Evolutionary conservation across 2,329 filamentous ascomycete genomes (phyloP).

Genomic region (Diaporthe sp.): DNA sequence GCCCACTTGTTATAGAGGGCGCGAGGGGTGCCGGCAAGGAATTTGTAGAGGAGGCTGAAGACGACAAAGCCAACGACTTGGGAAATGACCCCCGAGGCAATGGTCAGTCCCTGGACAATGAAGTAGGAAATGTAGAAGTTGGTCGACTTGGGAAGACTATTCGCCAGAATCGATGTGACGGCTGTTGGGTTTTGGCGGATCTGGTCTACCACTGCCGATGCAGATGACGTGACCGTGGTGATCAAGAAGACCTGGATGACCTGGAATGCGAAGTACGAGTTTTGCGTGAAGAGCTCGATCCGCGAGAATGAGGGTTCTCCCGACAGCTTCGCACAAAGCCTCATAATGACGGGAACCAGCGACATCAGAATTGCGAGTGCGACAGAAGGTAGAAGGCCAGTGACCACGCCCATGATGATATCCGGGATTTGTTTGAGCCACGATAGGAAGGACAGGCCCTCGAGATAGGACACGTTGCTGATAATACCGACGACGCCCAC

Average conservation of each 20-base stretch:
- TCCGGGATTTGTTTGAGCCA: conserved; percentile 80
- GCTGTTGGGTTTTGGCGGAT: conserved; percentile 73
- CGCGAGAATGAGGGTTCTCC: conserved; percentile 84
- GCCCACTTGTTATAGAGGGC: conserved; percentile 85
- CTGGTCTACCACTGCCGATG: conserved; percentile 74
- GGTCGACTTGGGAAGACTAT: conserved; percentile 83
- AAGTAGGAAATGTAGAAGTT: conserved; percentile 98
- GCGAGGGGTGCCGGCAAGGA: conserved; percentile 82
- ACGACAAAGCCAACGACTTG: conserved; percentile 79
- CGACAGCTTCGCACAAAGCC: conserved; percentile 82
- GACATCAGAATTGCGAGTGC: conserved; percentile 87
- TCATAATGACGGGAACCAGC: conserved; percentile 84
- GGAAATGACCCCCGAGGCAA: conserved; percentile 80
- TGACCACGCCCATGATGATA: conserved; percentile 83
- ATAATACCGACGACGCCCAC: conserved; percentile 86
- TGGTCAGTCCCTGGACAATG: conserved; percentile 87
- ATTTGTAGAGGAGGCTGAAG: conserved; percentile 79
- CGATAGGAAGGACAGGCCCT: conserved; percentile 69
- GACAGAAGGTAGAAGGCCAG: conserved; percentile 85
- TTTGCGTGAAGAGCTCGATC: conserved; percentile 90
- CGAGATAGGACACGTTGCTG: conserved; percentile 83
- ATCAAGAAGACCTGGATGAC: conserved; percentile 94
- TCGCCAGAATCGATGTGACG: conserved; percentile 75
- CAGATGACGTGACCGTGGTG: conserved; percentile 84
- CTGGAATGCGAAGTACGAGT: conserved; percentile 91